Evolutionary conservation across 2,329 filamentous ascomycete species (phyloP), one percentile per base, ranked within the genome.

Genomic region (Paecilomyces formosus): DNA sequence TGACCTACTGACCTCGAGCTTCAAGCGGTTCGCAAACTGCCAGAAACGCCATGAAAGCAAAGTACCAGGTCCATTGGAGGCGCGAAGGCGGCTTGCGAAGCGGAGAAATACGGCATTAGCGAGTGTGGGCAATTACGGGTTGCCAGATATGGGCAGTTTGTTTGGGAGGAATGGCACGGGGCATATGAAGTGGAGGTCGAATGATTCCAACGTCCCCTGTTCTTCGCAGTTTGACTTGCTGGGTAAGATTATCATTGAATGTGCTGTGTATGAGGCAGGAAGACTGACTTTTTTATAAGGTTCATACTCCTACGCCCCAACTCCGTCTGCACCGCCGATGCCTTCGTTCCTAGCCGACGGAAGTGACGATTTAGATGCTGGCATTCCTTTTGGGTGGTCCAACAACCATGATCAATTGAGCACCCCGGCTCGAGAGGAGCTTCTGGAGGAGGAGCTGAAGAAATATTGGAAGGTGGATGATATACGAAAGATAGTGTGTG

Each of bases 51-150:
- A 84, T 79, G 83, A 82, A 63, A 85, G 84, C 74, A 78, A 79
- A 62, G 81, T 85, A 2, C 85, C 85, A 11, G 85, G 85, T 2
- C 85, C 85, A 66, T 74, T 87, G 73, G 85, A 87, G 71, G 83
- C 84, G 53, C 79, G 81, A 61, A 77, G 79, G 66, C 76, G 85
- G 56, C 74, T 80, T 53, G 75, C 82, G 2, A 85, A 79, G 69
- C 76, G 85, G 57, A 78, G 79, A 56, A 85, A 85, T 73, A 82
- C 76, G 56, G 77, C 74, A 18, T 66, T 80, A 11, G 77, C 79
- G 33, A 70, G 73, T 18, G 59, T 69, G 52, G 67, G 68, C 26
- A 67, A 64, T 4, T 58, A 61, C 6, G 67, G 66, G 3, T 58
- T 67, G 9, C 60, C 66, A 18, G 76, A 79, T 64, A 69, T 77